Evolutionary conservation across 140 eudicot genomes (phyloP).

Genomic region (Bidens hawaiensis): DNA sequence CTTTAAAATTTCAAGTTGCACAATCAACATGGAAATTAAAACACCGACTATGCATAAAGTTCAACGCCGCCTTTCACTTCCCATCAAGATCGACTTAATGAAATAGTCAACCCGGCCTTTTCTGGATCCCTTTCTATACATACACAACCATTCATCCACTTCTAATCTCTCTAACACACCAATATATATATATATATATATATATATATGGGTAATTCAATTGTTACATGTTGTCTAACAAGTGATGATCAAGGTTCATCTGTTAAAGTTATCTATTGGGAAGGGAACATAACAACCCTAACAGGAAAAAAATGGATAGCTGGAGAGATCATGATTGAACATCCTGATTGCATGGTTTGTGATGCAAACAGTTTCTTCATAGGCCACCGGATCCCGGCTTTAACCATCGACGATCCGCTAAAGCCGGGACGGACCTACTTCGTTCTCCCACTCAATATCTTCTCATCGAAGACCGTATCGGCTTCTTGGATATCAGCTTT

Average conservation of each 20-base stretch:
- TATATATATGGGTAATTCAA: slow-evolving; percentile 13
- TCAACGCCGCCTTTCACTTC: slow-evolving; percentile 1
- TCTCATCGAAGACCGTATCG: slow-evolving; percentile 43
- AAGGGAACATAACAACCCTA: slow-evolving; percentile 49
- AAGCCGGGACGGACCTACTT: slow-evolving; percentile 48
- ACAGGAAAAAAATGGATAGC: slow-evolving; percentile 40
- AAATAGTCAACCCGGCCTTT: slow-evolving; percentile 2
- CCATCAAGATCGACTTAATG: not conserved
- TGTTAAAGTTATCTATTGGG: slow-evolving; percentile 50
- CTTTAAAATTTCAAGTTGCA: not conserved
- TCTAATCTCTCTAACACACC: not conserved
- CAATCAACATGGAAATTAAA: not conserved
- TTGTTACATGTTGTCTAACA: slow-evolving; percentile 8
- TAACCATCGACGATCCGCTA: slow-evolving; percentile 48
- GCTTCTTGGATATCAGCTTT: slow-evolving; percentile 48
- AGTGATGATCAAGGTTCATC: slow-evolving; percentile 10
- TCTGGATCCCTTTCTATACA: not conserved
- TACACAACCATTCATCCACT: not conserved
- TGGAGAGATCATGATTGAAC: slow-evolving; percentile 86
- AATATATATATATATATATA: not conserved
- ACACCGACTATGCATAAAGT: not conserved
- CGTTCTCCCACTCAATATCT: slow-evolving; percentile 57
- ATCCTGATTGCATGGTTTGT: slow-evolving; percentile 74
- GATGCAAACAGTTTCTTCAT: slow-evolving; percentile 66
- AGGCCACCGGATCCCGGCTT: slow-evolving; percentile 53